Base-by-base conservation (phyloP, 345 rosid species). In the Salix suchowensis region DNA sequence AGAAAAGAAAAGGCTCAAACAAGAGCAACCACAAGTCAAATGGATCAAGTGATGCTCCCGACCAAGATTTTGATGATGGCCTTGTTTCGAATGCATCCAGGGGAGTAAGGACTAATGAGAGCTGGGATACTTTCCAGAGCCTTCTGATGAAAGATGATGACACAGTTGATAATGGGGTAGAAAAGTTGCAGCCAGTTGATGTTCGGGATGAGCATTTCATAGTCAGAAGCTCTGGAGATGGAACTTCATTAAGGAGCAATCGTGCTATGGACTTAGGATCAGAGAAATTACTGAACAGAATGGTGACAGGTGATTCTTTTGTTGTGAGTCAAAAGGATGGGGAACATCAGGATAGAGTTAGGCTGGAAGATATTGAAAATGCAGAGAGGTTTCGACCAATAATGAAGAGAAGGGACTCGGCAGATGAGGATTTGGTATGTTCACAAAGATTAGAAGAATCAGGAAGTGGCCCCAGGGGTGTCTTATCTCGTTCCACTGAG, bases 121-220 rank as follows among this genome's bases (percentile, higher is more conserved):
- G 84, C 70, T 91, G 95, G 97, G 94, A 81, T 83, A 82, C 89
- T 73, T 86, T 94, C 81, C 91, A 91, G 89, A 90, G 79, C 72
- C 83, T 90, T 61, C 82, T 94, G 52, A 87, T 91, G 92, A 84
- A 74, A 76, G 85, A 82, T 42, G 88, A 85, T 23, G 89, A 86
- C 67, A 68, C 62, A 18, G 74, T 75, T 52, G 75, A 28, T 76
- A 61, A 71, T 18, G 72, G 67, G 66, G 74, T 72, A 24, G 74
- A 74, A 65, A 67, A 78, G 62, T n/a, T 76, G 69, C 79, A 75
- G 21, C 71, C 78, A 5, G 66, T 73, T 70, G 87, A 83, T 84
- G 83, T 77, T 46, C 67, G 14, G 40, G 84, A 66, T 42, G 82
- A 68, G 26, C 78, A 82, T 78, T 84, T 81, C 54, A 72, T 72